Evolutionary conservation across 139 green algal genomes (phyloP), one percentile per base, ranked within the genome.

Genomic region (Tetraselmis chui): DNA sequence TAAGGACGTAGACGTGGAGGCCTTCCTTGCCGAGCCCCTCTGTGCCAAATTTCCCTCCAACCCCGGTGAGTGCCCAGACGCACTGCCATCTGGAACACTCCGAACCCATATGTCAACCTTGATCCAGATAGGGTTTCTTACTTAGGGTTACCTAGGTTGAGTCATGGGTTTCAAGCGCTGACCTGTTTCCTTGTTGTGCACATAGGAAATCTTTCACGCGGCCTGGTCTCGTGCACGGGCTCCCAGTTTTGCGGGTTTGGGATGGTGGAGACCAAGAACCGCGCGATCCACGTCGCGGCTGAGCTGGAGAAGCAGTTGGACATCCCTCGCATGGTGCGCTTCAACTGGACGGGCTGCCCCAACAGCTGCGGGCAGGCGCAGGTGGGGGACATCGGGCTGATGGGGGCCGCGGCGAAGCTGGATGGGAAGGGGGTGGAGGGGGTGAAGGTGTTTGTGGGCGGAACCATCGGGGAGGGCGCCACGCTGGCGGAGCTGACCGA

Each of bases 291-390:
- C 67, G 75, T 98, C 1, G 89, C 94, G 1, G 80, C 91, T 83
- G 83, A 93, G 81, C 91, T 99, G 82, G 96, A 99, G 85, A 83
- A 83, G 59, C 82, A 94, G 84, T 84, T 99, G 76, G 87, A 98
- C 59, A 84, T 99, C 27, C 88, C 92, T 0, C 76, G 84, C 11
- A 27, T 89, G 0, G 91, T 99, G 23, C 91, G 97, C 84, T 98
- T 99, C 29, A 96, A 99, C 90, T 98, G 92, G 91, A 99, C 97
- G 22, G 97, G 97, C 32, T 99, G 97, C 91, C 96, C 97, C 77
- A 99, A 99, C 92, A 94, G 92, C 24, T 99, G 97, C 84, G 97
- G 93, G 1, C 86, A 89, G 89, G 89, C 84, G 24, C 92, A 97
- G 84, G 95, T 98, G 58, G 96, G 88, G 28, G 95, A 98, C 87